Conservation (phyloP, 495 filamentous ascomycete genomes). For the Mycothermus thermophilus region DNA sequence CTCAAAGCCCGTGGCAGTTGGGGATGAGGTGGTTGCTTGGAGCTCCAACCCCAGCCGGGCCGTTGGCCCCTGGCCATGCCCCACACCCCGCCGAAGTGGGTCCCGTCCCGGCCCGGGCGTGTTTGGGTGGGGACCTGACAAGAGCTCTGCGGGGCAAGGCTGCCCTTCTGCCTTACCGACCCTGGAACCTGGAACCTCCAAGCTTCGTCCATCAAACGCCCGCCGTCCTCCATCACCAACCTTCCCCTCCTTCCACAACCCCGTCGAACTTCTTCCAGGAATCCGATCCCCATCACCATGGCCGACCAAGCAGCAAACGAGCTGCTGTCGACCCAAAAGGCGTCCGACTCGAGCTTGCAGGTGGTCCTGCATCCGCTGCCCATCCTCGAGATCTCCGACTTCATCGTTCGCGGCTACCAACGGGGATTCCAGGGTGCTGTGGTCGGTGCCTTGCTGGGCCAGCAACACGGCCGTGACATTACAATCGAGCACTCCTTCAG, state of each 20-base stretch:
- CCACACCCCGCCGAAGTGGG: too few relatives aligned
- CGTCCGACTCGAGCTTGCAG: slow-evolving; percentile 64
- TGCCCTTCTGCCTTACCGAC: slow-evolving; percentile 15
- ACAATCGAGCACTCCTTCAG: slow-evolving; percentile 90
- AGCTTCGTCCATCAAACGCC: too few relatives aligned
- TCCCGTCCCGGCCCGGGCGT: too few relatives aligned
- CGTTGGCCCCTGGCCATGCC: too few relatives aligned
- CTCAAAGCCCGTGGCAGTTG: too few relatives aligned
- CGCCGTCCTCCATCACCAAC: background rate
- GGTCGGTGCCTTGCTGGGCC: slow-evolving; percentile 74
- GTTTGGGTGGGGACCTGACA: too few relatives aligned
- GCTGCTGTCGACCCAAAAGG: slow-evolving; percentile 34
- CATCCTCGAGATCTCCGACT: slow-evolving; percentile 91
- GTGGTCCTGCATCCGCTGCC: slow-evolving; percentile 87
- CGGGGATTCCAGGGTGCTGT: slow-evolving; percentile 61
- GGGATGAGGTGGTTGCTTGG: too few relatives aligned
- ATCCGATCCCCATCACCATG: slow-evolving; percentile 2
- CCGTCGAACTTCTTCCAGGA: background rate
- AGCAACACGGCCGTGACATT: slow-evolving; percentile 79
- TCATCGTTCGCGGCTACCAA: slow-evolving; percentile 79
- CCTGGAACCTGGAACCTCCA: too few relatives aligned
- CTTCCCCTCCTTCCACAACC: background rate
- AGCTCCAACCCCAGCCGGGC: too few relatives aligned
- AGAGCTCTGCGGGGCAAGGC: slow-evolving; percentile 16
- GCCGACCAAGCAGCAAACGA: slow-evolving; percentile 12